Evolutionary conservation across 1,284 basidiomycete genomes (phyloP).

Genomic region (Trametes polyzona): DNA sequence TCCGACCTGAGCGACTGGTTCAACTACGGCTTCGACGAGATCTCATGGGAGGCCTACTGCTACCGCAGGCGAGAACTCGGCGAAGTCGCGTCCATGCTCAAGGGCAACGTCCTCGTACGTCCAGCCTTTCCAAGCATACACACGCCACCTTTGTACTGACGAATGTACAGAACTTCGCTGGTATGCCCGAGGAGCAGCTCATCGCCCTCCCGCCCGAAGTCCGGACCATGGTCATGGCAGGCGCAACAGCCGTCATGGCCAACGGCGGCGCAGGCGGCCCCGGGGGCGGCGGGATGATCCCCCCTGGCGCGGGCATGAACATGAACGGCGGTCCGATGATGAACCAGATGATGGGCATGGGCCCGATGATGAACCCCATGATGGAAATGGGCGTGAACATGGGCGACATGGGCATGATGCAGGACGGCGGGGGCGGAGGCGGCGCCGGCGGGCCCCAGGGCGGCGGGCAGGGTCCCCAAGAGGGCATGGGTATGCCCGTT

Average conservation of each 20-base stretch:
- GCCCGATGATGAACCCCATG: conserved; percentile 43
- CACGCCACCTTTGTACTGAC: background rate
- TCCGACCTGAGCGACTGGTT: conserved; percentile 98
- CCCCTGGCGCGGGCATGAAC: conserved; percentile 39
- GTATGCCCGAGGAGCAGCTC: conserved; percentile 81
- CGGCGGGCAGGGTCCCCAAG: conserved; percentile 24
- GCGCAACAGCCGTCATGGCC: conserved; percentile 76
- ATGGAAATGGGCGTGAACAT: conserved; percentile 54
- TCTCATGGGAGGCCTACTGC: conserved; percentile 92
- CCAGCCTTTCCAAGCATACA: background rate
- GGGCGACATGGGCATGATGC: conserved; percentile 42
- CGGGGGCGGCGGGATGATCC: conserved; percentile 58
- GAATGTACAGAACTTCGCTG: conserved; percentile 71
- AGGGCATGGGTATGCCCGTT: conserved; percentile 44
- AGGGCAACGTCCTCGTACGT: conserved; percentile 77
- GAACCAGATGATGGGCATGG: conserved; percentile 50
- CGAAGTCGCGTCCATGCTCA: conserved; percentile 76
- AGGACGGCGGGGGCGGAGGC: conserved; percentile 25
- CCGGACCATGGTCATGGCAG: conserved; percentile 82
- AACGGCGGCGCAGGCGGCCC: conserved; percentile 48
- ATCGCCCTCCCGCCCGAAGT: conserved; percentile 74
- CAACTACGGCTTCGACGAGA: conserved; percentile 99
- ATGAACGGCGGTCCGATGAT: conserved; percentile 46
- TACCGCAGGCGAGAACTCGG: conserved; percentile 84
- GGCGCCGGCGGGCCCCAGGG: conserved; percentile 29